phyloP scores from a whole-genome alignment of 768 basidiomycete genomes.

The Serendipita sp. region DNA sequence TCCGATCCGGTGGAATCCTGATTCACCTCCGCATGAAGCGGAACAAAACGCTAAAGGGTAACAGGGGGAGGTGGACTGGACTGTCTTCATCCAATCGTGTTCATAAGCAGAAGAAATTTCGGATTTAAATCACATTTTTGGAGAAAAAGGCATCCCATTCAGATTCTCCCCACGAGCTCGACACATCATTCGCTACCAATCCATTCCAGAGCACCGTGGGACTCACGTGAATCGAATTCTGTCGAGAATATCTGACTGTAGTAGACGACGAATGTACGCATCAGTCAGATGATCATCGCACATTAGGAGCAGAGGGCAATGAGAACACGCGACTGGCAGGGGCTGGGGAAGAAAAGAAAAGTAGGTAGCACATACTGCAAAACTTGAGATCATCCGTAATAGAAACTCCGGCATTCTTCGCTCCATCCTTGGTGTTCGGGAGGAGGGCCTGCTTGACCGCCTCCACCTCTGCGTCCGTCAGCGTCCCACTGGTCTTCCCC shows the following conservation, averaged over 20 bases:
- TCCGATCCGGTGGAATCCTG: too few relatives aligned
- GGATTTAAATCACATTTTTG: conserved; percentile 27
- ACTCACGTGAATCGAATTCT: conserved; percentile 86
- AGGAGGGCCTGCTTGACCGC: conserved; percentile 47
- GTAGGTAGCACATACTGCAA: conserved; percentile 65
- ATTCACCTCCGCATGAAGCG: too few relatives aligned
- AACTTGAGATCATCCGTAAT: conserved; percentile 83
- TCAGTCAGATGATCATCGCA: not conserved
- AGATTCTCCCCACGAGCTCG: conserved; percentile 64
- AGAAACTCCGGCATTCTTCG: conserved; percentile 64
- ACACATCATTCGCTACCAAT: conserved; percentile 51
- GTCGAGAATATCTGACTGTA: conserved; percentile 79
- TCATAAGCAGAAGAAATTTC: not conserved
- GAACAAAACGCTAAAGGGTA: too few relatives aligned
- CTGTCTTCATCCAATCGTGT: too few relatives aligned
- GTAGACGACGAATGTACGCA: not conserved
- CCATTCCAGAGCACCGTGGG: conserved; percentile 72
- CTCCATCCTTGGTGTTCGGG: conserved; percentile 28
- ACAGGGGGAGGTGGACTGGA: too few relatives aligned
- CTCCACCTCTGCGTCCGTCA: conserved; percentile 34
- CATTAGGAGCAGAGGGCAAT: not conserved
- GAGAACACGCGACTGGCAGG: not conserved
- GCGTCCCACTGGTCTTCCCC: conserved; percentile 29
- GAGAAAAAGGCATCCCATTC: conserved; percentile 71
- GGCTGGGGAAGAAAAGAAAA: not conserved